These are phyloP conservation scores for Colletotrichum truncatum DNA, from an alignment of 2,329 filamentous ascomycete species.

Conservation along the genomic window DNA sequence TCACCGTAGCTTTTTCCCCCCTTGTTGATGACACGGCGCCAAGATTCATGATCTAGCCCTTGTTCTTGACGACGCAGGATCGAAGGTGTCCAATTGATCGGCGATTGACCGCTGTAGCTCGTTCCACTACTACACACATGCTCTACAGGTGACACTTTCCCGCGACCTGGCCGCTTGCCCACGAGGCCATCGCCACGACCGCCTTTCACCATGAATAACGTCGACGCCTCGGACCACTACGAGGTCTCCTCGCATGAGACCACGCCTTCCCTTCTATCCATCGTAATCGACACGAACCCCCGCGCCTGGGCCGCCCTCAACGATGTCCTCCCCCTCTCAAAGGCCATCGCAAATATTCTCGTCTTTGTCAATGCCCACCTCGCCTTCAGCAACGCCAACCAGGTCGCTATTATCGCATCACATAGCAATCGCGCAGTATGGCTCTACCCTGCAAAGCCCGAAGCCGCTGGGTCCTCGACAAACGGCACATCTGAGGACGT, in stretches of 20 bases:
- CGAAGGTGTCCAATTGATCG: neutral
- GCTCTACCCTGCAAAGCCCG: conserved; percentile 76
- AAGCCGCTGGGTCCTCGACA: conserved; percentile 19
- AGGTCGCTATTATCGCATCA: conserved; percentile 89
- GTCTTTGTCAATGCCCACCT: conserved; percentile 98
- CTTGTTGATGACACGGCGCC: conserved; percentile 14
- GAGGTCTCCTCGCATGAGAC: conserved; percentile 62
- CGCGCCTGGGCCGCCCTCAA: conserved; percentile 88
- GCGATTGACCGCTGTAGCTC: neutral
- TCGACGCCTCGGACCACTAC: conserved; percentile 70
- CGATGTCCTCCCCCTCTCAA: conserved; percentile 79
- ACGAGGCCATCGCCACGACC: conserved; percentile 20
- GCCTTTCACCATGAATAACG: conserved; percentile 56
- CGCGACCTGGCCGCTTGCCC: conserved; percentile 24
- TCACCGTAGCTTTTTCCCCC: neutral
- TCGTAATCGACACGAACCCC: conserved; percentile 96
- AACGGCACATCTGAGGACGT: conserved; percentile 58
- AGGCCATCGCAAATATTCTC: conserved; percentile 86
- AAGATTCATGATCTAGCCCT: neutral
- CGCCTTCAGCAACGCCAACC: conserved; percentile 91
- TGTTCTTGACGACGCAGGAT: conserved; percentile 12
- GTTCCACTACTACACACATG: conserved; percentile 7
- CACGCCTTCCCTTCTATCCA: conserved; percentile 83
- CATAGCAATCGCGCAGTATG: conserved; percentile 88
- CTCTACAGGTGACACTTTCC: conserved; percentile 13